Evolutionary conservation across 495 filamentous ascomycete genomes (phyloP), one percentile per base, ranked within the genome.

Genomic region (Neurospora intermedia): DNA sequence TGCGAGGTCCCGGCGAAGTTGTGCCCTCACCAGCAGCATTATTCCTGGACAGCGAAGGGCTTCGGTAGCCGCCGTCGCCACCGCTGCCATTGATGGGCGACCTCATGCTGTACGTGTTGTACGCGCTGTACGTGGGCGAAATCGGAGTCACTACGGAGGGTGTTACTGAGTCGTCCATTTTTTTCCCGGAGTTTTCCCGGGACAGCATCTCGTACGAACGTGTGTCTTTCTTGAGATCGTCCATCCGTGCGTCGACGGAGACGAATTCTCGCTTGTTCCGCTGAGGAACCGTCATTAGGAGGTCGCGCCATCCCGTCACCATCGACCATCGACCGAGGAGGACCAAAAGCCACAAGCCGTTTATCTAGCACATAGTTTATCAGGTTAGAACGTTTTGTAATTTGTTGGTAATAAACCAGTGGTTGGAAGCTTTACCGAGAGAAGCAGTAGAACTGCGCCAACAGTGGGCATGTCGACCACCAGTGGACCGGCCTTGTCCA

Each of bases 121-220:
- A 66, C 54, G 54, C 27, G 54, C 35, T 66, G 39, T 77, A 76
- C 54, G 76, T 76, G 69, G 83, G 81, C 73, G 83, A 82, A 75
- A 82, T 76, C 73, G 85, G 84, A 66, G 84, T 85, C 78, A 85
- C 83, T 81, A 80, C 75, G 73, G 76, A 80, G 76, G 75, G 86
- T 85, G 75, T 83, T 84, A 75, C 79, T 82, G 77, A 76, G 72
- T 80, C 77, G 79, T 82, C 80, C 77, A 81, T 78, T 69, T 76
- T 77, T 74, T 84, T 83, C 76, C 83, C 83, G 77, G 85, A 82
- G 72, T 31, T 66, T 66, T 86, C 86, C 79, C 84, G 84, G 77
- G 84, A 83, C 71, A 94, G 89, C 90, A 97, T 94, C 83, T 97
- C 93, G 86, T 94, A 96, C 76, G 90, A 88, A 82, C 89, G 88